These are phyloP conservation scores for Ceriops tagal DNA, from an alignment of 345 rosid species.

Conservation along the genomic window DNA sequence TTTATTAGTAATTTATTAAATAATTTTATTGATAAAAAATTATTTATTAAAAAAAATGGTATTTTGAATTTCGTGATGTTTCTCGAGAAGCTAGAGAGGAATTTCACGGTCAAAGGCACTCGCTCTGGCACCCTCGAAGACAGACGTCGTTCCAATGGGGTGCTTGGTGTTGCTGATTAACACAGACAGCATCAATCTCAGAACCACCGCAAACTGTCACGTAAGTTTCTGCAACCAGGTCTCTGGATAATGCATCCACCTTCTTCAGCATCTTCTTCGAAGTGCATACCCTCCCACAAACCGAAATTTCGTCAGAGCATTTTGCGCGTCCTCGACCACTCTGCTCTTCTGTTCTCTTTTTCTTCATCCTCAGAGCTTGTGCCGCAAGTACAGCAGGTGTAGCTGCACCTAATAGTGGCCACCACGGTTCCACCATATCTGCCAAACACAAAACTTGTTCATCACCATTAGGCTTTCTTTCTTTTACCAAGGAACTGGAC, in stretches of 20 bases:
- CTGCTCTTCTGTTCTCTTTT: slow-evolving; percentile 61
- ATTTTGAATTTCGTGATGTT: no score
- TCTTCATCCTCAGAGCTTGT: slow-evolving; percentile 67
- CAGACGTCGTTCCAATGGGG: slow-evolving; percentile 81
- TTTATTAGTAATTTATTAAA: no score
- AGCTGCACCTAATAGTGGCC: slow-evolving; percentile 67
- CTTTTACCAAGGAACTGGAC: no score
- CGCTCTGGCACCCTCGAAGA: slow-evolving; percentile 72
- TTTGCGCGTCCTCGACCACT: slow-evolving; percentile 74
- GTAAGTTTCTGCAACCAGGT: slow-evolving; percentile 68
- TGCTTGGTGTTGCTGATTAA: slow-evolving; percentile 68
- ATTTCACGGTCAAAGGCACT: slow-evolving; percentile 59
- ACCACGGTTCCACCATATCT: slow-evolving; percentile 79
- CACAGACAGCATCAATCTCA: slow-evolving; percentile 81
- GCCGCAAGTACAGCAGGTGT: slow-evolving; percentile 67
- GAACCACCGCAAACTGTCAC: slow-evolving; percentile 89
- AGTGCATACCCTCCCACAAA: slow-evolving; percentile 83
- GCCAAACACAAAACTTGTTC: not conserved
- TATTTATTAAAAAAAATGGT: no score
- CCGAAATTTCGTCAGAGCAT: slow-evolving; percentile 76
- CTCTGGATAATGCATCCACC: slow-evolving; percentile 78
- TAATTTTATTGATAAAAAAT: no score
- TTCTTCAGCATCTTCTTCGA: slow-evolving; percentile 86
- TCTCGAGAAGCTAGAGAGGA: slow-evolving; percentile 11
- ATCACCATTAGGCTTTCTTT: no score